Base-by-base conservation (phyloP, 148 eudicot species). In the Amaranthus hypochondriacus region DNA sequence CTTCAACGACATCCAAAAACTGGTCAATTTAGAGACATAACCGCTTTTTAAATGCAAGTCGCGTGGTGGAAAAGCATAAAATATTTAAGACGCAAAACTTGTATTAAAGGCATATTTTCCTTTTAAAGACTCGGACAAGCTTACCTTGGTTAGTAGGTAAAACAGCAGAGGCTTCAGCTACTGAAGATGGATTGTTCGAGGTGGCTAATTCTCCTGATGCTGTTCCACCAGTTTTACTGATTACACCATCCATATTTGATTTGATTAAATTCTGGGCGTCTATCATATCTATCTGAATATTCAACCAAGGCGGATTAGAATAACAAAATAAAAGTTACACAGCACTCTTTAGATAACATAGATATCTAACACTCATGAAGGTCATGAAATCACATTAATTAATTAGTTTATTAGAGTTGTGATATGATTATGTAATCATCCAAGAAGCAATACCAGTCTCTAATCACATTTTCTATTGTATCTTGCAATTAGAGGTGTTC, bases 71-170 rank as follows among this genome's bases (percentile, higher is more conserved):
- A 4, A 43, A 62, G 49, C 66, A 47, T 56, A 4, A 46, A 50
- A 44, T 5, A 44, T 18, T 48, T 7, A 46, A 56, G 70, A 42
- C 50, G 18, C 5, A 12, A 68, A 7, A 2, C 39, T 13, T 47
- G 44, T 48, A 11, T 15, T 5, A 43, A 21, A 47, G 21, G 4
- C 28, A 44, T 6, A 3, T 56, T 63, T 15, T 14, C 50, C 39
- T 51, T 47, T 9, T 51, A 42, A 6, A 49, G 5, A 9, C n/a
- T 14, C 7, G 56, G 51, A 9, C 21, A 65, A 59, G 63, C 65
- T 62, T 67, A 82, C 88, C 85, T 75, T 78, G 73, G 66, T 53
- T 73, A 71, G 69, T 67, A 62, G 63, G 78, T 18, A 75, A 56
- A 49, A 59, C 71, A 46, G 54, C 70, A 71, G 49, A 43, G 48